phyloP scores from a whole-genome alignment of 495 filamentous ascomycete species.

The Jackrogersella minutella region DNA sequence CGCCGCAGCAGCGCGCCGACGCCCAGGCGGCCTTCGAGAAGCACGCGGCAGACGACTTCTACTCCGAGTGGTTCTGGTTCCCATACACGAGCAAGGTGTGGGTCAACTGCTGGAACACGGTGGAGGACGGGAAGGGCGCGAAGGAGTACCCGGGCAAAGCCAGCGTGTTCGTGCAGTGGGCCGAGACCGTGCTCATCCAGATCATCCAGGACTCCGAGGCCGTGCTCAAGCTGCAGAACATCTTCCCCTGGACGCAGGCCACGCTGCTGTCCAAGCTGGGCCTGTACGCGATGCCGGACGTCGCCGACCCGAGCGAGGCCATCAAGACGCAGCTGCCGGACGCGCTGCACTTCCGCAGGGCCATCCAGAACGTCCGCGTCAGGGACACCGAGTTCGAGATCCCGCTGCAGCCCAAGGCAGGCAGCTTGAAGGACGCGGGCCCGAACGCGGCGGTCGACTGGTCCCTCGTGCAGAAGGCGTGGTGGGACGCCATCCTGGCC shows the following conservation, averaged over 20 bases:
- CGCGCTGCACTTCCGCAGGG: slow-evolving; percentile 62
- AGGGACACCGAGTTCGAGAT: slow-evolving; percentile 61
- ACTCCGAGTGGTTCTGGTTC: slow-evolving; percentile 66
- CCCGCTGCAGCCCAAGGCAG: slow-evolving; percentile 49
- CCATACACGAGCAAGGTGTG: slow-evolving; percentile 55
- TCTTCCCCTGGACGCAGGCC: slow-evolving; percentile 32
- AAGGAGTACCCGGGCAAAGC: slow-evolving; percentile 52
- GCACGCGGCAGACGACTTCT: slow-evolving; percentile 55
- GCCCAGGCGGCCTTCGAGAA: slow-evolving; percentile 47
- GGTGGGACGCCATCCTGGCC: slow-evolving; percentile 62
- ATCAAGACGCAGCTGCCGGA: slow-evolving; percentile 58
- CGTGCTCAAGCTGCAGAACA: slow-evolving; percentile 29
- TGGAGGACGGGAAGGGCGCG: slow-evolving; percentile 42
- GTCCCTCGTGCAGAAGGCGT: slow-evolving; percentile 54
- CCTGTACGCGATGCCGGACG: slow-evolving; percentile 45
- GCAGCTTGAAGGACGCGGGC: slow-evolving; percentile 20
- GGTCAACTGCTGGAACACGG: slow-evolving; percentile 61
- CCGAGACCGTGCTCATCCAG: slow-evolving; percentile 40
- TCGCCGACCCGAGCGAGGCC: slow-evolving; percentile 21
- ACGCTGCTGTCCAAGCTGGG: slow-evolving; percentile 49
- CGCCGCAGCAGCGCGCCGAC: slow-evolving; percentile 39
- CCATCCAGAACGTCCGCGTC: slow-evolving; percentile 63
- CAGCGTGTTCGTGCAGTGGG: slow-evolving; percentile 56
- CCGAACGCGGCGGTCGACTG: slow-evolving; percentile 52
- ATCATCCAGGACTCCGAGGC: slow-evolving; percentile 30